Base-by-base conservation (phyloP, 495 filamentous ascomycete species). In the Elasticomyces elasticus region DNA sequence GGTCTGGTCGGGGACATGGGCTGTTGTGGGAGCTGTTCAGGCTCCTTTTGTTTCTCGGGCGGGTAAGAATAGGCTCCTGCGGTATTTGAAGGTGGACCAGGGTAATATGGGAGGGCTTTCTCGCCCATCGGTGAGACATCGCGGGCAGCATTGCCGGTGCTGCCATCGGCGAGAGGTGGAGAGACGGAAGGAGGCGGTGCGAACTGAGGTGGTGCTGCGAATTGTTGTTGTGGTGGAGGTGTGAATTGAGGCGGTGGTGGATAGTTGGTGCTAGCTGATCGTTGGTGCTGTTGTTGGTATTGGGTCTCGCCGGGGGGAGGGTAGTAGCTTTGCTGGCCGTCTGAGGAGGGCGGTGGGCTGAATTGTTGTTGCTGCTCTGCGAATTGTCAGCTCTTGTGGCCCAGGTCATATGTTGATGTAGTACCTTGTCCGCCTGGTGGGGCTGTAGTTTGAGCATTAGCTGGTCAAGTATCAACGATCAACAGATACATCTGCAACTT, bases 251-350 rank as follows among this genome's bases (percentile, higher is more conserved):
- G 67, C 1, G 72, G 72, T 47, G 73, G 66, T 5, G 69, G 64
- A 17, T 61, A 67, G 55, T 55, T 63, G 46, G 47, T 51, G 24
- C 35, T 38, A 19, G n/a, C n/a, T n/a, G n/a, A n/a, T n/a, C n/a
- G n/a, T 28, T 60, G 51, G 47, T n/a, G n/a, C n/a, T n/a, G 17
- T 31, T 43, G 33, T 9, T 54, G 20, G 12, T 52, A 42, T 49
- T 58, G 55, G 6, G 50, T 64, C 42, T 65, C 44, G 58, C 67
- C 13, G 66, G 73, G 58, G 28, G 72, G 67, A 54, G 67, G 69
- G 7, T 65, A 63, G 50, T 67, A 71, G 35, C 67, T 68, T 41
- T 70, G 63, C 44, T 69, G 71, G 51, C 69, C 66, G 35, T 55
- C 25, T 2, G 19, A 26, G 2, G n/a, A 52, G 43, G 58, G 51